Evolutionary conservation across 768 basidiomycete genomes (phyloP), one percentile per base, ranked within the genome.

Genomic region (Hebeloma cylindrosporum): DNA sequence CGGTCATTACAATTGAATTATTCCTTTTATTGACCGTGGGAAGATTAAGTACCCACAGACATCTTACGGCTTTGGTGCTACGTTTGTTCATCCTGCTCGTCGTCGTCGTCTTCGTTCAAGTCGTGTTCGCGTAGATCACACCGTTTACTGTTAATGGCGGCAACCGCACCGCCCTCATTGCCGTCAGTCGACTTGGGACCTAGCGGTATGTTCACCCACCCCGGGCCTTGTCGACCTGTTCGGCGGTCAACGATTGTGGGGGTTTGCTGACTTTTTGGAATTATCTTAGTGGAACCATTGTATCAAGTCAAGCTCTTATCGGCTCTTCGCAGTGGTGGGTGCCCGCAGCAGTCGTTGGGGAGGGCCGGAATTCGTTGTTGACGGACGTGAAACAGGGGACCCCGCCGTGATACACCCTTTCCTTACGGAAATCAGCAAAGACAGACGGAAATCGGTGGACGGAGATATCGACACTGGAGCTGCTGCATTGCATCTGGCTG

Each of bases 361-460:
- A 10, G 2, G 1, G 11, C 0, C 10, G 3, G 14, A 32, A 25
- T 5, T 2, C 7, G 8, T 17, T 22, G 21, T 14, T 18, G 29
- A 35, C 33, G 37, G 31, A 23, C 3, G 16, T 21, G 22, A 26
- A 20, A 23, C 43, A 88, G 88, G 88, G 22, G 86, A 92, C 53
- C 83, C 86, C 0, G 77, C 85, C 5, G 70, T 78, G 9, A 87
- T 92, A n/a, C 86, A 88, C 52, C 85, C 88, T 1, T 86, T 90
- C 56, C 72, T 92, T n/a, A 57, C 80, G 1, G 87, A 88, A 60
- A 84, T 92, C 29, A 71, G 75, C 38, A 85, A 82, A 60, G 82
- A 86, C 52, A 77, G 70, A 43, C 76, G 79, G 3, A 72, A 63
- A 18, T 74, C 77, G 16, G 43, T 59, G 0, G 79, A 77, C 14